Evolutionary conservation across 2,329 filamentous ascomycete genomes (phyloP).

Genomic region (Aspergillus fumigatus): DNA sequence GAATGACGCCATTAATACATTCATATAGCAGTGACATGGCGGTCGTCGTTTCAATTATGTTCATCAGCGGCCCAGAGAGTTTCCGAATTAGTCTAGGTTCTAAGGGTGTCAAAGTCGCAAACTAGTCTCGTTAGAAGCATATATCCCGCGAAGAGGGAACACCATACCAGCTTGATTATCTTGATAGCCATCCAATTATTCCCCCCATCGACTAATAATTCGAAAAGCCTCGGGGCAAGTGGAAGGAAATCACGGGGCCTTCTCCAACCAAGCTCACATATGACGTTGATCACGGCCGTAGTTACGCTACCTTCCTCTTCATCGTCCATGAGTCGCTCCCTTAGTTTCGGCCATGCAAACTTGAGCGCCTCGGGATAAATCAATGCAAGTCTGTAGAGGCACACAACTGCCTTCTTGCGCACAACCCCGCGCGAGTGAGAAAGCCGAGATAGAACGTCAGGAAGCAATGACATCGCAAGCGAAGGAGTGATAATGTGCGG

Average conservation of each 20-base stretch:
- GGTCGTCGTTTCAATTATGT: slow-evolving; percentile 87
- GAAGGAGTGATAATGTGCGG: slow-evolving; percentile 92
- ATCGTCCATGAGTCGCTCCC: slow-evolving; percentile 86
- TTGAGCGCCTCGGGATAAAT: slow-evolving; percentile 95
- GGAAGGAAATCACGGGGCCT: slow-evolving; percentile 90
- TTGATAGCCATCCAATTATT: slow-evolving; percentile 99
- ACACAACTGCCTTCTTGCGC: slow-evolving; percentile 93
- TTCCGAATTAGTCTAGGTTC: slow-evolving; percentile 91
- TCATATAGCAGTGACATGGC: slow-evolving; percentile 99
- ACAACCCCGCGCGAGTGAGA: slow-evolving; percentile 81
- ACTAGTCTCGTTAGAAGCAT: slow-evolving; percentile 51
- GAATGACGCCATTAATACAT: slow-evolving; percentile 97
- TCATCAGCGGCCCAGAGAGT: slow-evolving; percentile 81
- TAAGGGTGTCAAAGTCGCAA: slow-evolving; percentile 87
- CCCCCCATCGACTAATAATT: slow-evolving; percentile 81
- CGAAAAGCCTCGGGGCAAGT: slow-evolving; percentile 84
- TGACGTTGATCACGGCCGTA: slow-evolving; percentile 91
- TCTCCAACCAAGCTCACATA: slow-evolving; percentile 93
- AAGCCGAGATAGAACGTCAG: slow-evolving; percentile 79
- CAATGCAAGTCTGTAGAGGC: slow-evolving; percentile 84
- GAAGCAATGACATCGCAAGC: slow-evolving; percentile 81
- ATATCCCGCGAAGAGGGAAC: not conserved
- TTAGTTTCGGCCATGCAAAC: slow-evolving; percentile 95
- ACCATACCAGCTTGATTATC: slow-evolving; percentile 82
- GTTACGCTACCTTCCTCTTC: slow-evolving; percentile 89